Evolutionary conservation across 2,329 filamentous ascomycete genomes (phyloP).

Genomic region (Iodosphaeria phyllophila): DNA sequence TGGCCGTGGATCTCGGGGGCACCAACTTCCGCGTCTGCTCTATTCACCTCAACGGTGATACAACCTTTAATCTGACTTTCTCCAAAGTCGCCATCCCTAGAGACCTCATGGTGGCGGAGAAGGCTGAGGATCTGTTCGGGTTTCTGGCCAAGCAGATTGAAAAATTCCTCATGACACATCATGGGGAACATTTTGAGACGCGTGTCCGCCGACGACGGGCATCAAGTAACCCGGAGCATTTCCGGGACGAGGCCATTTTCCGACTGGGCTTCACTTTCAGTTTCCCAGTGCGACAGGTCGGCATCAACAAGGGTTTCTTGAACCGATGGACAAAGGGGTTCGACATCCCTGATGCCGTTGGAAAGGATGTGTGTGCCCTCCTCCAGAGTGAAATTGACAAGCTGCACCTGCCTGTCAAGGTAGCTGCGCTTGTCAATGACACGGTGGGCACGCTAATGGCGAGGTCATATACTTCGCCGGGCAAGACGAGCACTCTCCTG

Average conservation of each 20-base stretch:
- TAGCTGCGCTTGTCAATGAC: conserved; percentile 94
- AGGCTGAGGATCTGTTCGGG: conserved; percentile 68
- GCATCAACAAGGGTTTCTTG: conserved; percentile 85
- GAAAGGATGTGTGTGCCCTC: conserved; percentile 83
- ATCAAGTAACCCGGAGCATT: conserved; percentile 36
- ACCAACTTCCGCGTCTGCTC: conserved; percentile 98
- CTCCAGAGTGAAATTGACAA: conserved; percentile 80
- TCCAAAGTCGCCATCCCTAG: conserved; percentile 83
- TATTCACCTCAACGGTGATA: conserved; percentile 81
- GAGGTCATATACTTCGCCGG: conserved; percentile 81
- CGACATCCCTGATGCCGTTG: conserved; percentile 84
- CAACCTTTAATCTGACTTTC: conserved; percentile 83
- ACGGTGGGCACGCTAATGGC: conserved; percentile 97
- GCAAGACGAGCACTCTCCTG: conserved; percentile 71
- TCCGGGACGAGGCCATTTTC: conserved; percentile 61
- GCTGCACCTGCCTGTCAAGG: conserved; percentile 71
- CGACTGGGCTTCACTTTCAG: conserved; percentile 97
- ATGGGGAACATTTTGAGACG: conserved; percentile 67
- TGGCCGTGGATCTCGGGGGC: conserved; percentile 93
- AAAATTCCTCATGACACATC: conserved; percentile 68
- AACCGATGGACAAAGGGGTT: conserved; percentile 99
- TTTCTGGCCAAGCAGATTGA: conserved; percentile 92
- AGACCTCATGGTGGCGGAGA: conserved; percentile 77
- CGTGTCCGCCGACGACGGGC: conserved; percentile 47
- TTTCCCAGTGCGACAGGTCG: conserved; percentile 85